These are phyloP conservation scores for Boletellus emodensis DNA, from an alignment of 768 basidiomycete species.

Conservation along the genomic window DNA sequence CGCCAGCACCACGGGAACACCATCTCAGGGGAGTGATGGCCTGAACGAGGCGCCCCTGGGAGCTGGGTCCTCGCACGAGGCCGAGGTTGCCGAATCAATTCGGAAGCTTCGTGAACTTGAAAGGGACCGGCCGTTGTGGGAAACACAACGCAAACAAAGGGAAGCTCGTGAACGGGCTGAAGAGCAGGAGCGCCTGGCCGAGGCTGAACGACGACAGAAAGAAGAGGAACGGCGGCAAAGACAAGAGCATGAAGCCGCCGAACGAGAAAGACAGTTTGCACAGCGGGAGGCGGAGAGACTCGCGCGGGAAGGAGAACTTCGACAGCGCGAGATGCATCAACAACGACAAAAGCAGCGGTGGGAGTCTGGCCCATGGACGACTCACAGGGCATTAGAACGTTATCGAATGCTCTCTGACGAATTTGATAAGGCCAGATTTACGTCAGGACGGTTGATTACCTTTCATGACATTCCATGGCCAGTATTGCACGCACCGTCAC, in stretches of 20 bases:
- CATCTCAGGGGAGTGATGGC: background rate
- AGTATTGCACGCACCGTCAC: constrained; percentile 49
- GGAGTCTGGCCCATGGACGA: constrained; percentile 60
- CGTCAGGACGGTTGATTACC: constrained; percentile 46
- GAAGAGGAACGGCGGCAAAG: constrained; percentile 30
- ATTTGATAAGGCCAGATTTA: constrained; percentile 63
- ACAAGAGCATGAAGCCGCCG: constrained; percentile 24
- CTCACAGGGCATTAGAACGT: constrained; percentile 63
- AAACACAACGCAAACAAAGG: constrained; percentile 47
- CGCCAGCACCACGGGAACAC: constrained; percentile 1
- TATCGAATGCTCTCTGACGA: constrained; percentile 56
- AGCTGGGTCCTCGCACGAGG: constrained; percentile 37
- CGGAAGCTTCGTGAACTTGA: constrained; percentile 68
- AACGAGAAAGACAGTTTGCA: constrained; percentile 19
- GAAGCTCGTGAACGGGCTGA: constrained; percentile 40
- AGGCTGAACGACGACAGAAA: constrained; percentile 31
- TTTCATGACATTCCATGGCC: constrained; percentile 77
- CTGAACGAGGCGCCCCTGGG: constrained; percentile 13
- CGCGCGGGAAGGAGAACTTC: constrained; percentile 33
- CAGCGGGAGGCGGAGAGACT: constrained; percentile 29
- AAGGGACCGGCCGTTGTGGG: constrained; percentile 58
- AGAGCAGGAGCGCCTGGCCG: constrained; percentile 37
- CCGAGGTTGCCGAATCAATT: constrained; percentile 57
- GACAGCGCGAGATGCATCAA: constrained; percentile 39
- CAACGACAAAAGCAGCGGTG: constrained; percentile 51